Evolutionary conservation across 176 grass and related monocot species (phyloP).

Genomic region (Luzula sylvatica): DNA sequence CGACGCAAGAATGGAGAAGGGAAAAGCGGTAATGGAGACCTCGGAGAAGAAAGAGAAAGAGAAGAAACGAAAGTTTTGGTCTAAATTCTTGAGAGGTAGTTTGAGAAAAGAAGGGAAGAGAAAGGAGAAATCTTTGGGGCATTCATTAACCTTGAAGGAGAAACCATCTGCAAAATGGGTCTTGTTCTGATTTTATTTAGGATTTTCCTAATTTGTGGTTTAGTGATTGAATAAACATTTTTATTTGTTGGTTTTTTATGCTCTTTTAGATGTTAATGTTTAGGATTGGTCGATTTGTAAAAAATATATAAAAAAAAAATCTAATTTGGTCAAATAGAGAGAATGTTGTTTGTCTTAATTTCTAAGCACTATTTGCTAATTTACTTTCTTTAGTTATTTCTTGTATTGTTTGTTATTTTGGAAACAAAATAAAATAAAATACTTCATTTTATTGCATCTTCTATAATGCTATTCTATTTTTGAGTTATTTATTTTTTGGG

Average conservation of each 20-base stretch:
- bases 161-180: constrained; percentile 52
- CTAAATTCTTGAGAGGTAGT: constrained; percentile 47
- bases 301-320: neutral
- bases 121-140: constrained; percentile 29
- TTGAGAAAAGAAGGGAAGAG: constrained; percentile 19
- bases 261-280: constrained; percentile 3
- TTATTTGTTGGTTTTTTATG: neutral
- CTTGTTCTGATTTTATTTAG: constrained; percentile 19
- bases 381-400: neutral
- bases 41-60: constrained; percentile 23
- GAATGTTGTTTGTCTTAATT: neutral
- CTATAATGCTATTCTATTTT: no score
- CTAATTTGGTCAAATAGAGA: constrained; percentile 3
- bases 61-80: constrained; percentile 51
- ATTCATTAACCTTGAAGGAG: constrained; percentile 42
- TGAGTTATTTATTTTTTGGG: no score
- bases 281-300: neutral
- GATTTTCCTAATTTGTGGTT: constrained; percentile 10
- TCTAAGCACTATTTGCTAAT: neutral
- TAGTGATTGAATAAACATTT: constrained; percentile 6
- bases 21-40: constrained; percentile 13
- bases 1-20: constrained; percentile 24
- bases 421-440: neutral
- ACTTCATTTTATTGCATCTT: no score
- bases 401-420: neutral